These are phyloP conservation scores for Trichothecium sympodiale DNA, from an alignment of 2,329 filamentous ascomycete genomes.

Conservation along the genomic window DNA sequence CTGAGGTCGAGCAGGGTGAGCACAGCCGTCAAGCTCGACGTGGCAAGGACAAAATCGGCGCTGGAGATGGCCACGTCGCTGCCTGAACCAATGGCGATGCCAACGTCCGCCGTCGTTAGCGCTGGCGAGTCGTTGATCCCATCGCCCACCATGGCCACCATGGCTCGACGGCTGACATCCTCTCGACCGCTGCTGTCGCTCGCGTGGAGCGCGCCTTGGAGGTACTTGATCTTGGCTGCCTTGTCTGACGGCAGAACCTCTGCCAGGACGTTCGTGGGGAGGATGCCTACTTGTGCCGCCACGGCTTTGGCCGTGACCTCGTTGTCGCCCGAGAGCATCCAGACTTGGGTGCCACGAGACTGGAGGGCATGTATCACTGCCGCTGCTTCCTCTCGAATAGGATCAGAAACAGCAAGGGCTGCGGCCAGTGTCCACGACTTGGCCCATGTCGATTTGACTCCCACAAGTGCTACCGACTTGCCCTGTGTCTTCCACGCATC, in stretches of 20 bases:
- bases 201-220: conserved; percentile 42
- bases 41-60: conserved; percentile 73
- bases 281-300: conserved; percentile 64
- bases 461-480: conserved; percentile 53
- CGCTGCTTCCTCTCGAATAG: conserved; percentile 62
- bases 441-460: conserved; percentile 21
- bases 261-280: conserved; percentile 63
- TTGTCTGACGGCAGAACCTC: conserved; percentile 81
- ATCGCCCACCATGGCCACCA: conserved; percentile 77
- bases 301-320: conserved; percentile 73
- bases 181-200: conserved; percentile 5
- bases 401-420: conserved; percentile 68
- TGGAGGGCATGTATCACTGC: conserved; percentile 54
- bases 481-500: conserved; percentile 50
- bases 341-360: conserved; percentile 59
- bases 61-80: conserved; percentile 75
- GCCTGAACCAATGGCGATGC: conserved; percentile 73
- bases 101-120: conserved; percentile 68
- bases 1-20: conserved; percentile 65
- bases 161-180: conserved; percentile 24
- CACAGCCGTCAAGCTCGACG: conserved; percentile 57
- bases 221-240: conserved; percentile 55
- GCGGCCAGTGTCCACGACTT: conserved; percentile 43
- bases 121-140: conserved; percentile 85
- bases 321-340: conserved; percentile 92